phyloP scores from a whole-genome alignment of 805 yeast species.

The Starmera quercuum region DNA sequence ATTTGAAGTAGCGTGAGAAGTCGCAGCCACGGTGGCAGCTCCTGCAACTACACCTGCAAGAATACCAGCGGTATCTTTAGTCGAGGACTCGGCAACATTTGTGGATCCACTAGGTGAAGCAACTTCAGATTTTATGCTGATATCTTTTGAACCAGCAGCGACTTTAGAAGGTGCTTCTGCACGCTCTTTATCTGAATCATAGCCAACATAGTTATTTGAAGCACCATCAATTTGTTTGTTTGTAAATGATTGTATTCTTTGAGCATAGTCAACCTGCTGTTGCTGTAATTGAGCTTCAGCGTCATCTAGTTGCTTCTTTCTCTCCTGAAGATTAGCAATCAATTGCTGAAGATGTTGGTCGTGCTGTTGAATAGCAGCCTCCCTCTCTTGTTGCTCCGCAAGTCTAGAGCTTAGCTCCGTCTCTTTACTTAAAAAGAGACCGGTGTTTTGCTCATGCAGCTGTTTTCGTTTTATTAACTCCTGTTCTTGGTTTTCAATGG shows the following conservation, averaged over 20 bases:
- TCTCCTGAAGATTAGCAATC: conserved; percentile 26
- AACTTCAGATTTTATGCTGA: conserved; percentile 3
- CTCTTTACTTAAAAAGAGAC: conserved; percentile 12
- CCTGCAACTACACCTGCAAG: conserved; percentile 24
- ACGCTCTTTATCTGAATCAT: conserved; percentile 8
- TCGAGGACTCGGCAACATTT: conserved; percentile 7
- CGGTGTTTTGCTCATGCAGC: conserved; percentile 9
- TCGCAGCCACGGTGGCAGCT: conserved; percentile 19
- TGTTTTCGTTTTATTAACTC: conserved; percentile 24
- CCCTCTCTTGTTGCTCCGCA: conserved; percentile 27
- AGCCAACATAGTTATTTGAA: conserved; percentile 11
- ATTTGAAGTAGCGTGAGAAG: conserved; percentile 12
- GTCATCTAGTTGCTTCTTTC: conserved; percentile 28
- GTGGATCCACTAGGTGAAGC: conserved; percentile 1
- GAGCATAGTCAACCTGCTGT: conserved; percentile 29
- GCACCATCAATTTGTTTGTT: conserved; percentile 31
- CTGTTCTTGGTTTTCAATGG: conserved; percentile 29
- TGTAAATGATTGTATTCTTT: conserved; percentile 29
- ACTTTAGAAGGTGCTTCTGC: conserved; percentile 7
- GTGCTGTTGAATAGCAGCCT: conserved; percentile 27
- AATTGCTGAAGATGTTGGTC: conserved; percentile 26
- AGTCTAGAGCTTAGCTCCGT: conserved; percentile 25
- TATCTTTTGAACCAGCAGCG: conserved; percentile 1
- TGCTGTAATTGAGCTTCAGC: conserved; percentile 33
- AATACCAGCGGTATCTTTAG: conserved; percentile 8